These are phyloP conservation scores for Casaregolazyma lundiana DNA, from an alignment of 1,139 yeast genomes.

Conservation along the genomic window DNA sequence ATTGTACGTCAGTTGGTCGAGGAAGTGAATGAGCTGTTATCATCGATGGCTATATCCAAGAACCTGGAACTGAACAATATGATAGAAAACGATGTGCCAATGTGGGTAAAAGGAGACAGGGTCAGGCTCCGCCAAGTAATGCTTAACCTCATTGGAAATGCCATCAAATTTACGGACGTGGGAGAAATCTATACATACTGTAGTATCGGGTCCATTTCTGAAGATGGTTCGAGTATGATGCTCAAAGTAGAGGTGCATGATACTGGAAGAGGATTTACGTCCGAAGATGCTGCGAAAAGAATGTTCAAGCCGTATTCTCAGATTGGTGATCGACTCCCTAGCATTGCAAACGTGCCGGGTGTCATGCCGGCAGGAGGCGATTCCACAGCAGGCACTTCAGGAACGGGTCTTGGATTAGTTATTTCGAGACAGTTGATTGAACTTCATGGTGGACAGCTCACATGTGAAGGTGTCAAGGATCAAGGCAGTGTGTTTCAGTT, in stretches of 20 bases:
- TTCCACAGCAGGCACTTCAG: conserved; percentile 42
- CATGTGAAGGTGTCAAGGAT: conserved; percentile 65
- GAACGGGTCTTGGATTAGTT: conserved; percentile 83
- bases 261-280: conserved; percentile 87
- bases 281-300: conserved; percentile 45
- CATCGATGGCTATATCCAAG: conserved; percentile 75
- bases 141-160: conserved; percentile 83
- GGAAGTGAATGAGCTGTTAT: conserved; percentile 73
- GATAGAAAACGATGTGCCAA: conserved; percentile 73
- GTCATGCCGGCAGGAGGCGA: conserved; percentile 9
- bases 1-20: conserved; percentile 71
- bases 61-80: conserved; percentile 70
- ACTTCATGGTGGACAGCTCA: conserved; percentile 80
- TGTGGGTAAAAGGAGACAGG: conserved; percentile 80
- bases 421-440: conserved; percentile 79
- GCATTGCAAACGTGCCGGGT: conserved; percentile 8
- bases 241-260: conserved; percentile 72
- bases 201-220: conserved; percentile 18
- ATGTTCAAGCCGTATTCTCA: conserved; percentile 93
- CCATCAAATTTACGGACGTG: conserved; percentile 73
- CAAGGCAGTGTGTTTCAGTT: conserved; percentile 67
- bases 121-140: conserved; percentile 83
- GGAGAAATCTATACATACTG: conserved; percentile 53
- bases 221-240: conserved; percentile 36
- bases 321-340: conserved; percentile 48